Evolutionary conservation across 192 early-diverging fungal species (phyloP), one percentile per base, ranked within the genome.

Genomic region (Backusella westeae): DNA sequence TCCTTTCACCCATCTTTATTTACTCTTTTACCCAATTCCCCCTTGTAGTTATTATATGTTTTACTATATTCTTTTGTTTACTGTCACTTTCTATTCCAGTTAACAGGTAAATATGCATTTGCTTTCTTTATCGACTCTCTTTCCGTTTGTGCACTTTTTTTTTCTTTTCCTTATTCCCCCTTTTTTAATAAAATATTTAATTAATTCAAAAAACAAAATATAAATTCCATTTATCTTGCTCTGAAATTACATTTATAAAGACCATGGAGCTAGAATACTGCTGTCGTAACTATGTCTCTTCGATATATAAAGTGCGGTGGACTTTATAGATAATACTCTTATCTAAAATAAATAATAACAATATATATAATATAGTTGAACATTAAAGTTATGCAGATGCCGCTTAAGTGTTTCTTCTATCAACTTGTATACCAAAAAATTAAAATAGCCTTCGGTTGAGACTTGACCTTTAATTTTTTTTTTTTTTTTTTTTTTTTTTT

Each of bases 11-110:
- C 87, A 87, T 71, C 79, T 85, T 17, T 63, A 84, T 9, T 84
- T 85, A 42, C 74, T 84, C 12, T 80, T 82, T 26, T 86, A 86
- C 0, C 86, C 85, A 29, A 85, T 87, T 77, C 75, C 82, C 15
- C 8, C 80, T 80, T 63, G 56, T 63, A 63, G 26, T 63, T 63
- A 63, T 0, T 29, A 63, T 63, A 63, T 63, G 56, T 63, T 32
- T 63, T 29, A 29, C 29, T 23, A 26, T 26, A 23, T 63, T 63
- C 8, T 63, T 63, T 63, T 29, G 26, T 12, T 26, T 63, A 0
- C 26, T 63, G 56, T 1, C 23, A 26, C 23, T 29, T 26, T 23
- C 3, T 59, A 26, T 59, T 59, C 23, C 26, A 29, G 1, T 63
- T 26, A 23, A 63, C 23, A 63, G 56, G 56, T 63, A 63, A 63